These are phyloP conservation scores for Talaromyces proteolyticus DNA, from an alignment of 495 filamentous ascomycete genomes.

Conservation along the genomic window DNA sequence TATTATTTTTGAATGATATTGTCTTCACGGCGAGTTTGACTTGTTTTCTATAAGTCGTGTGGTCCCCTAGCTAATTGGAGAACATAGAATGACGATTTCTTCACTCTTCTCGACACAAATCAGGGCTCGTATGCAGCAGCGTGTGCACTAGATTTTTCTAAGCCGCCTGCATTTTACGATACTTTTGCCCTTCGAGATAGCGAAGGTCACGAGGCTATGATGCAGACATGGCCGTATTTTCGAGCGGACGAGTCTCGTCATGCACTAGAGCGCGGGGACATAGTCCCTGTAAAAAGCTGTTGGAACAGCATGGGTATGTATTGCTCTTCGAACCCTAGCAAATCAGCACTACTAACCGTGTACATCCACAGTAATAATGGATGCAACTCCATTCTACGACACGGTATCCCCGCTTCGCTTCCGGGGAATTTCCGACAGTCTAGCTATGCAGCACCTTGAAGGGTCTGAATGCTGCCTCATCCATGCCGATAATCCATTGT, in stretches of 20 bases:
- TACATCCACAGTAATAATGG: slow-evolving; percentile 3
- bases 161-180: slow-evolving; percentile 69
- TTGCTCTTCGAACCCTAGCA: no score
- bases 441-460: slow-evolving; percentile 65
- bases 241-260: slow-evolving; percentile 49
- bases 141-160: slow-evolving; percentile 72
- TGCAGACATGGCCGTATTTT: slow-evolving; percentile 77
- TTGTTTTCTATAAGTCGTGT: neutral
- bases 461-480: slow-evolving; percentile 81
- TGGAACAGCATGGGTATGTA: slow-evolving; percentile 72
- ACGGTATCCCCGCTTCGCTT: slow-evolving; percentile 47
- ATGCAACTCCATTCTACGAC: slow-evolving; percentile 3
- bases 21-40: slow-evolving; percentile 55
- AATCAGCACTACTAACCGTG: no score
- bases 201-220: slow-evolving; percentile 52
- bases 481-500: slow-evolving; percentile 64
- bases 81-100: slow-evolving; percentile 44
- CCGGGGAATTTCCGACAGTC: slow-evolving; percentile 62
- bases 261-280: slow-evolving; percentile 46
- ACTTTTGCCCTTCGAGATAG: slow-evolving; percentile 79
- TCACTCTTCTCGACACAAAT: slow-evolving; percentile 66
- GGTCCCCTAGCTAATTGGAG: slow-evolving; percentile 11
- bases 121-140: slow-evolving; percentile 71
- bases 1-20: slow-evolving; percentile 73
- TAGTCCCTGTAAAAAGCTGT: slow-evolving; percentile 68